A percentile compares a stretch with the other conserved stretches of the same genome.
Conservation (phyloP, 805 yeast species). For the Dipodascus geniculatus region DNA sequence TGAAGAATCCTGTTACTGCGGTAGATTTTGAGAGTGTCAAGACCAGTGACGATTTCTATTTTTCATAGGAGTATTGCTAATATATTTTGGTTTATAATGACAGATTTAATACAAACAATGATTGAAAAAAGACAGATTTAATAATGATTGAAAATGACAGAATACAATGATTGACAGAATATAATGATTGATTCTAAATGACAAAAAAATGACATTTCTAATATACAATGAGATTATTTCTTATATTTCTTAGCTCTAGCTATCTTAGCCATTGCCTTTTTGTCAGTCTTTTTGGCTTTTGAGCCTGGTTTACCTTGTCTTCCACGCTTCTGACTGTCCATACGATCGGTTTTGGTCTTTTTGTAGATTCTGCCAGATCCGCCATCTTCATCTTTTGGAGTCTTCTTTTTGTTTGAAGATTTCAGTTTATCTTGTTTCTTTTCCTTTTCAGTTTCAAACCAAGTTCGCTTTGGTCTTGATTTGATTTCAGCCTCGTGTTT, state of each 20-base stretch:
- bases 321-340: slow-evolving; percentile 16
- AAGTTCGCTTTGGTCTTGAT: slow-evolving; percentile 88
- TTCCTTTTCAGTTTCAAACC: slow-evolving; percentile 69
- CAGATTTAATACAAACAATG: not conserved
- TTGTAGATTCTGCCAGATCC: slow-evolving; percentile 51
- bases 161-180: no score
- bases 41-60: slow-evolving; percentile 13
- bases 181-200: no score
- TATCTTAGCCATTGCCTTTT: slow-evolving; percentile 14
- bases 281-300: slow-evolving; percentile 13
- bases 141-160: no score
- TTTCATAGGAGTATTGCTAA: not conserved
- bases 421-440: slow-evolving; percentile 25
- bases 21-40: slow-evolving; percentile 4
- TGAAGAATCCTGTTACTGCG: not conserved
- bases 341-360: slow-evolving; percentile 68
- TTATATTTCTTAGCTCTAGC: slow-evolving; percentile 13
- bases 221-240: slow-evolving; percentile 4
- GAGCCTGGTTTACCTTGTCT: slow-evolving; percentile 20
- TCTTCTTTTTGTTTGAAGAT: slow-evolving; percentile 47
- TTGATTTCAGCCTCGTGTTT: slow-evolving; percentile 72
- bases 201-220: no score
- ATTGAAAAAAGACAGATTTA: no score
- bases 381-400: slow-evolving; percentile 60
- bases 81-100: not conserved